Base-by-base conservation (phyloP, 805 yeast genomes). In the Torulaspora delbrueckii region DNA sequence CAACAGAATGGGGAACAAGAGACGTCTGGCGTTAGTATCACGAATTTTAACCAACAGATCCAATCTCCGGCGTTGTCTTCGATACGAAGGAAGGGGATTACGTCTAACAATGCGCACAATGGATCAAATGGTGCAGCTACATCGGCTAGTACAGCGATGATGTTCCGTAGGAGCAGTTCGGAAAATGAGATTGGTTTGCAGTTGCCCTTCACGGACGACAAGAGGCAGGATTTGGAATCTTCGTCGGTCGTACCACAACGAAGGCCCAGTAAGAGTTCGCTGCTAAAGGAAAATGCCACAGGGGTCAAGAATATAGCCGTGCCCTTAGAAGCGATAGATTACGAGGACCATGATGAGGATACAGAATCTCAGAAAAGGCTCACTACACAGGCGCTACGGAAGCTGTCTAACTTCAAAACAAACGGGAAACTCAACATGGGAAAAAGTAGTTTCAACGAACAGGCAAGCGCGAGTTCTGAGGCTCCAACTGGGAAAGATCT, bases 21-120 rank as follows among this genome's bases (percentile, higher is more conserved):
- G 25, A 40, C 46, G 9, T 22, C 37, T 14, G 35, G 27, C 28
- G 33, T 25, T n/a, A 42, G 41, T 7, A 63, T 57, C 45, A 53
- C 59, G 36, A 59, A 60, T 35, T 57, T 66, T 2, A 60, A 62
- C 30, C 64, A 68, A 16, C 72, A 68, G 42, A 69, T 69, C 5
- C 74, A 70, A 46, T 69, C 73, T 3, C 73, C 72, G 1, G 72
- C 73, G 2, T 64, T 66, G 46, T 63, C 68, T 14, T 66, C 69
- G 1, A 62, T 67, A 3, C 52, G 68, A 23, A 66, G 59, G 60
- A 60, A 50, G 58, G 50, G 64, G 52, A 5, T 64, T 59, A 13
- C 58, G 51, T 42, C 57, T 7, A 42, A 40, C 31, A 46, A 44
- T n/a, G 42, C 40, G 32, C 43, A 57, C 22, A 44, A 34, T 26